phyloP scores from a whole-genome alignment of 1,284 basidiomycete genomes.

The Ceratobasidium sp. region DNA sequence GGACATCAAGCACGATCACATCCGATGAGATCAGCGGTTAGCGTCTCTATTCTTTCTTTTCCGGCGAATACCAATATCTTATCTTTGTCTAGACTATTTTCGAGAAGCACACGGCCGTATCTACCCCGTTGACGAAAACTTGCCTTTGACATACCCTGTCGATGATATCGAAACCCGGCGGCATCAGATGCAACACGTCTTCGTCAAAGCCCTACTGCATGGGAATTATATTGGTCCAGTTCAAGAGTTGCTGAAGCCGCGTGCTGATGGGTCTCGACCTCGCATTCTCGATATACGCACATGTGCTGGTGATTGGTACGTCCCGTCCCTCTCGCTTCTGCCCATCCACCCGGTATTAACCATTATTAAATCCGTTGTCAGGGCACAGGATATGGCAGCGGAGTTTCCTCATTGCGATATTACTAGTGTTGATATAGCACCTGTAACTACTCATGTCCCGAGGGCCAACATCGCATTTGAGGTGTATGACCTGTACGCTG shows the following conservation, averaged over 20 bases:
- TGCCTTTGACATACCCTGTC: constrained; percentile 30
- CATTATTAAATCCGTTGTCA: not conserved
- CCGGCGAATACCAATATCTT: not conserved
- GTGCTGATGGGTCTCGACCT: constrained; percentile 32
- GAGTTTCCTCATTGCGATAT: constrained; percentile 45
- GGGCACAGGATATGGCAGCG: constrained; percentile 41
- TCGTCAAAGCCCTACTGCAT: constrained; percentile 39
- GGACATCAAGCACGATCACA: constrained; percentile 38
- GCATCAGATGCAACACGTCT: constrained; percentile 39
- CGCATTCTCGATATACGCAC: constrained; percentile 40
- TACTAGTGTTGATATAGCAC: constrained; percentile 26
- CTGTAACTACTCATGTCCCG: constrained; percentile 23
- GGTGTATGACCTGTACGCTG: constrained; percentile 36
- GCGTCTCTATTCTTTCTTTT: not conserved
- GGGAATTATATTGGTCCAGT: constrained; percentile 41
- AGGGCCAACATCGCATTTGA: constrained; percentile 37
- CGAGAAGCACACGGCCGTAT: constrained; percentile 32
- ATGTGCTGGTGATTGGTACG: constrained; percentile 30
- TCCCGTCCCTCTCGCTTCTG: not conserved
- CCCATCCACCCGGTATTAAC: not conserved
- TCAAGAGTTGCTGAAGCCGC: constrained; percentile 19
- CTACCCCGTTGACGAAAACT: constrained; percentile 38
- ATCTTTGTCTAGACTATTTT: constrained; percentile 31
- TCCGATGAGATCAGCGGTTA: constrained; percentile 37
- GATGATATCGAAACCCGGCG: constrained; percentile 32